These are phyloP conservation scores for Agastache rugosa DNA, from an alignment of 257 asterid genomes.

Conservation along the genomic window DNA sequence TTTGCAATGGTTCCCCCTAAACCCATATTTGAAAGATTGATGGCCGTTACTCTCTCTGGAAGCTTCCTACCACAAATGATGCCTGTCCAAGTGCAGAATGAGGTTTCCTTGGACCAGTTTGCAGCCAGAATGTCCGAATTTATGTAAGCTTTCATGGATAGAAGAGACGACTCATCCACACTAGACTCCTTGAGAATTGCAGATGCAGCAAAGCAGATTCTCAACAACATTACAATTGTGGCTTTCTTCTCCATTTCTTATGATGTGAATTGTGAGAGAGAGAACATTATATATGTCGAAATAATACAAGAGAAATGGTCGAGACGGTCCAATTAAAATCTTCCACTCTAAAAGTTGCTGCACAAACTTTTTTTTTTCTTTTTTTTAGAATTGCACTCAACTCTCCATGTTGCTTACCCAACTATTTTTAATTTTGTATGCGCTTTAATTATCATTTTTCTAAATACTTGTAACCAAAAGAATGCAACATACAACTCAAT, in stretches of 20 bases:
- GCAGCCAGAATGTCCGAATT: slow-evolving; percentile 4
- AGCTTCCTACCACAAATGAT: slow-evolving; percentile 19
- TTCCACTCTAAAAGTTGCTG: too few relatives aligned
- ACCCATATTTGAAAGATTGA: neutral
- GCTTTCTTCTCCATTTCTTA: neutral
- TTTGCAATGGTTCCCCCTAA: neutral
- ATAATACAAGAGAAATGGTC: too few relatives aligned
- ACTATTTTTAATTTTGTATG: too few relatives aligned
- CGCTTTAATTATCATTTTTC: too few relatives aligned
- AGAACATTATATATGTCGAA: too few relatives aligned
- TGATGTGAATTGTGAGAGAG: neutral
- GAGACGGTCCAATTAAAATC: too few relatives aligned
- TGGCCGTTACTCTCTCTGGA: neutral
- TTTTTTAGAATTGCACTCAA: too few relatives aligned
- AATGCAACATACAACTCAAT: too few relatives aligned
- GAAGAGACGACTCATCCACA: slow-evolving; percentile 4
- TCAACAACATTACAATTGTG: neutral
- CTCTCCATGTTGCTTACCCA: too few relatives aligned
- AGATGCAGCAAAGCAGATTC: neutral
- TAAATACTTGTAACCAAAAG: too few relatives aligned
- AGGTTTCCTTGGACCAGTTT: slow-evolving; percentile 29
- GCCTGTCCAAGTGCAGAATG: slow-evolving; percentile 32
- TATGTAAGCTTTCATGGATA: neutral
- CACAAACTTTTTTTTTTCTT: too few relatives aligned
- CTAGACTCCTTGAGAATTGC: neutral